phyloP scores from a whole-genome alignment of 176 grass and related monocot species.

The Pontederia crassipes region DNA sequence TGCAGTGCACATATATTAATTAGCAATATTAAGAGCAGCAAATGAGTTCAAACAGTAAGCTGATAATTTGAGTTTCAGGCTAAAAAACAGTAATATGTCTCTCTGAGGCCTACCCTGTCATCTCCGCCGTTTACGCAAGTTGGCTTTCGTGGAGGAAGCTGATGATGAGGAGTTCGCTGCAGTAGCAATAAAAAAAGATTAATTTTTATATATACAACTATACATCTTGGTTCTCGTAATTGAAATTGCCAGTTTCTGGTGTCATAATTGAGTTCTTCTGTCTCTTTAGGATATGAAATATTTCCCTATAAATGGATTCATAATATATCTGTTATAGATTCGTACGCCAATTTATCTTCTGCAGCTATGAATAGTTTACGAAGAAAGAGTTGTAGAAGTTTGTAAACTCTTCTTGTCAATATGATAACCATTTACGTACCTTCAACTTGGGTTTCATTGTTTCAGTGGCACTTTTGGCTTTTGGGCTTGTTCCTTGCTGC shows the following conservation, averaged over 20 bases:
- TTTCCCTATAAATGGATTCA: too few species aligned
- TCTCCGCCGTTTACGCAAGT: conserved; percentile 56
- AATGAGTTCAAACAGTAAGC: not conserved
- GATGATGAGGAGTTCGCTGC: conserved; percentile 83
- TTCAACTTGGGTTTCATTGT: conserved; percentile 89
- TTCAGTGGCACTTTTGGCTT: conserved; percentile 39
- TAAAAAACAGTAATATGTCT: too few species aligned
- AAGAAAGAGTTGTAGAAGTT: conserved; percentile 2
- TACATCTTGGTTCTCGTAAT: not conserved
- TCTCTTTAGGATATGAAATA: conserved; percentile 1
- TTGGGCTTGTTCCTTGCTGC: conserved; percentile 69
- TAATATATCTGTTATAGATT: too few species aligned
- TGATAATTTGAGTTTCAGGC: not conserved
- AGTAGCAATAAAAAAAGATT: not conserved
- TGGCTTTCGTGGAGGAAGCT: conserved; percentile 84
- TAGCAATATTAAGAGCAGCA: too few species aligned
- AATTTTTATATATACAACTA: conserved; percentile 2
- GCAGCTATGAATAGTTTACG: not conserved
- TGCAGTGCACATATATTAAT: not conserved
- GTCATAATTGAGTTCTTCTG: not conserved
- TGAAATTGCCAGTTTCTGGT: not conserved
- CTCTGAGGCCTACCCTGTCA: conserved; percentile 19
- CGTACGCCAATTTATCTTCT: too few species aligned
- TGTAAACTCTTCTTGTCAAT: not conserved
- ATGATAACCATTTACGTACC: conserved; percentile 26